These are phyloP conservation scores for Cryptosporidium viatorum DNA, from an alignment of 169 alveolate species.

Conservation along the genomic window DNA sequence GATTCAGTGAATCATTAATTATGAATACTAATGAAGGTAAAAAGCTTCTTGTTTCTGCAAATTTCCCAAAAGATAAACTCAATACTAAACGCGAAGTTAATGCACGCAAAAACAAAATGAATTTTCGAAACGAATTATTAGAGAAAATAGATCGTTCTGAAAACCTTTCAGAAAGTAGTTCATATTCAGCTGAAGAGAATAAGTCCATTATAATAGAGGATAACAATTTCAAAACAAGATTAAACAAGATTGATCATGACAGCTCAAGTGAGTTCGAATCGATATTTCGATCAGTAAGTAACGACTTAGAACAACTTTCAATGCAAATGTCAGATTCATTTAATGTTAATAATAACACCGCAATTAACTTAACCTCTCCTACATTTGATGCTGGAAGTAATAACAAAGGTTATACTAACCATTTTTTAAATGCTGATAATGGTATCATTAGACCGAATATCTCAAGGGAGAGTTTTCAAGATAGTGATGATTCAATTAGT, in stretches of 20 bases:
- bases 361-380: slow-evolving; percentile 49
- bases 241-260: background rate
- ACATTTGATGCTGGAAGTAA: background rate
- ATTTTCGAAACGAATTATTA: background rate
- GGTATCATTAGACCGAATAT: background rate
- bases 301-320: slow-evolving; percentile 56
- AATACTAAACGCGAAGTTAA: background rate
- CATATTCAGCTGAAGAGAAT: slow-evolving; percentile 5
- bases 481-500: background rate
- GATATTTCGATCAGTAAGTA: slow-evolving; percentile 52
- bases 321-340: slow-evolving; percentile 39
- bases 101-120: background rate
- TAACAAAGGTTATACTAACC: background rate
- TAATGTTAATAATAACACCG: background rate
- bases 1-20: slow-evolving; percentile 45
- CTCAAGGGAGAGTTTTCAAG: slow-evolving; percentile 1
- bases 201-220: background rate
- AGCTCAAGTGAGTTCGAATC: slow-evolving; percentile 37
- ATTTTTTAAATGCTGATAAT: background rate
- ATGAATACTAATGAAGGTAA: slow-evolving; percentile 49
- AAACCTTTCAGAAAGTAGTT: background rate
- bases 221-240: background rate
- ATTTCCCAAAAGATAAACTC: background rate
- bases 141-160: background rate
- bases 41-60: slow-evolving; percentile 44